These are phyloP conservation scores for Gastrolobium bilobum DNA, from an alignment of 306 rosid species.

Conservation along the genomic window DNA sequence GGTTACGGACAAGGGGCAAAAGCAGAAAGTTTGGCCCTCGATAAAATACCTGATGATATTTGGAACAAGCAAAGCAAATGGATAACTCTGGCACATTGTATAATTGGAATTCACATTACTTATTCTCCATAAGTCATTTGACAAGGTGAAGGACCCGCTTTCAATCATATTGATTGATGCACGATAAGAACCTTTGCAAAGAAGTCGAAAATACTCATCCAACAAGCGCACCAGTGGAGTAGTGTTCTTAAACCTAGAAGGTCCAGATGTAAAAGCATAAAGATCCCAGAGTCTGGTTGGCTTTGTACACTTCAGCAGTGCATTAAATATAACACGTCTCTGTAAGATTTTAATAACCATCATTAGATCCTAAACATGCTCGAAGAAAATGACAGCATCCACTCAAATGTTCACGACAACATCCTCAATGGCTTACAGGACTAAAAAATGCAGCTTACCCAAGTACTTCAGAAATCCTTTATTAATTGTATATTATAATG, in stretches of 20 bases:
- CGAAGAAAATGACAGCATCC: slow-evolving; percentile 49
- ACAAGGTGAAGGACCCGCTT: slow-evolving; percentile 77
- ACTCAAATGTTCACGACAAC: slow-evolving; percentile 25
- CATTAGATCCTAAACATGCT: slow-evolving; percentile 50
- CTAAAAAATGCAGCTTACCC: slow-evolving; percentile 18
- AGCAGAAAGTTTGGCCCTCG: slow-evolving; percentile 42
- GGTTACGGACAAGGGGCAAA: slow-evolving; percentile 7
- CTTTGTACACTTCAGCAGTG: slow-evolving; percentile 70
- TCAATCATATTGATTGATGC: slow-evolving; percentile 77
- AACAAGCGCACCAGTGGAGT: slow-evolving; percentile 84
- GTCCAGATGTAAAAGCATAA: slow-evolving; percentile 81
- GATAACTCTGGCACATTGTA: slow-evolving; percentile 85
- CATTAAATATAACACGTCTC: slow-evolving; percentile 81
- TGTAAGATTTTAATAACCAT: slow-evolving; percentile 58
- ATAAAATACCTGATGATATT: slow-evolving; percentile 72
- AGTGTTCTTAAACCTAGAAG: slow-evolving; percentile 75
- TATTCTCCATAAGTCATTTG: slow-evolving; percentile 92
- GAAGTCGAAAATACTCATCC: slow-evolving; percentile 94
- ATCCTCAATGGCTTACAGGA: slow-evolving; percentile 33
- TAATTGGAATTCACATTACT: slow-evolving; percentile 77
- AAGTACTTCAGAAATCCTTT: slow-evolving; percentile 16
- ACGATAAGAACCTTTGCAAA: slow-evolving; percentile 65
- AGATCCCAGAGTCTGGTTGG: slow-evolving; percentile 84
- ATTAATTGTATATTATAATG: slow-evolving; percentile 20
- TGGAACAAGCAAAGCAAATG: slow-evolving; percentile 95